Percentiles rank a stretch among this genome's conserved stretches.
Conservation (phyloP, 352 stramenopile genomes). For the Globisporangium carolinianum region DNA sequence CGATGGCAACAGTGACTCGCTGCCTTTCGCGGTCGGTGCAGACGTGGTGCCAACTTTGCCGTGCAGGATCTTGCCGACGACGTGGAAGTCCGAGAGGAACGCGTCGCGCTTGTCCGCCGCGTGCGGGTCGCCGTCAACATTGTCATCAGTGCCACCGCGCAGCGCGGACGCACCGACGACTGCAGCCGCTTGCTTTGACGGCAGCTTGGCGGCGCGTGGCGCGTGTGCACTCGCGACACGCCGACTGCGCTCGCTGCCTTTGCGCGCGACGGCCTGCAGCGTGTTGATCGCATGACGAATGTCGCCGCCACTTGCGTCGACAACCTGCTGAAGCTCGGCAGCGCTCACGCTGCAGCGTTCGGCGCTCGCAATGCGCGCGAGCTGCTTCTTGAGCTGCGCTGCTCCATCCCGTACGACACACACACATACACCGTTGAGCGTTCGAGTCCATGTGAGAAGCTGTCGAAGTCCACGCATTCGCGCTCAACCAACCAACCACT, state of each 20-base stretch:
- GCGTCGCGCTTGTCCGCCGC: conserved; percentile 29
- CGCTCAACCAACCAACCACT: too few relatives aligned
- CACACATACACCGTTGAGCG: neutral
- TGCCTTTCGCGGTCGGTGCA: conserved; percentile 14
- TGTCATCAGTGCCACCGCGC: neutral
- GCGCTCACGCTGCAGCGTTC: conserved; percentile 24
- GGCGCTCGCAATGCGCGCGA: conserved; percentile 31
- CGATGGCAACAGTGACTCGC: conserved; percentile 5
- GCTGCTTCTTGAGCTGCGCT: conserved; percentile 70
- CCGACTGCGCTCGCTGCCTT: neutral
- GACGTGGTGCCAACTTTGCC: conserved; percentile 24
- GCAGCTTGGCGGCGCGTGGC: too few relatives aligned
- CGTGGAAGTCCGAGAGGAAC: conserved; percentile 78
- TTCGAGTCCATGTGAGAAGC: too few relatives aligned
- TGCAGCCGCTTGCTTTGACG: neutral
- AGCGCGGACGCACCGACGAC: neutral
- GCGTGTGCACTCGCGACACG: too few relatives aligned
- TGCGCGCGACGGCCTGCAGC: conserved; percentile 35
- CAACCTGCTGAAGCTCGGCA: conserved; percentile 33
- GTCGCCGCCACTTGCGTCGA: conserved; percentile 65
- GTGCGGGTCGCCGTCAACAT: neutral
- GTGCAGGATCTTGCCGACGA: conserved; percentile 75
- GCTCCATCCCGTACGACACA: neutral
- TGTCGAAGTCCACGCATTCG: too few relatives aligned
- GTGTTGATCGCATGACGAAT: conserved; percentile 78